Evolutionary conservation across 2,329 filamentous ascomycete species (phyloP), one percentile per base, ranked within the genome.

Genomic region (Penicillium sp.): DNA sequence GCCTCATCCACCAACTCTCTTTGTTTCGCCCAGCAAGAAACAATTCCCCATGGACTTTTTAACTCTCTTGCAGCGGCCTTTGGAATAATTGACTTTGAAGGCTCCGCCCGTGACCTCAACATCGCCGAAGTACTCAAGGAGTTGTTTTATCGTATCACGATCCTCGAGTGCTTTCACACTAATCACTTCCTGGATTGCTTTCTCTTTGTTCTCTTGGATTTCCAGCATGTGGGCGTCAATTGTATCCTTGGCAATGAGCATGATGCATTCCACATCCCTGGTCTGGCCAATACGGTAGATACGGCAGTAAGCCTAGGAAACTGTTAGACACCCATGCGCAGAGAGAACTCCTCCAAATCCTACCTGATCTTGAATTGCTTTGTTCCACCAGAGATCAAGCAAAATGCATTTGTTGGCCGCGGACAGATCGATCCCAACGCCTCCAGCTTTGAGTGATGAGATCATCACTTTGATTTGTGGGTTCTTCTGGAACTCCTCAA

Each of bases 281-380:
- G 56, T 46, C 47, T 91, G 86, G 0, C 83, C 83, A 2, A 82
- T 79, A 4, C 85, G 74, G 50, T 76, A 77, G 0, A 87, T 76
- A 0, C 85, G 76, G 1, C 72, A 76, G 54, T 78, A 79, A 1
- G 72, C 72, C 58, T 60, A 59, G 51, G 15, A 56, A 43, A 31
- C 35, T 20, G 30, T 10, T n/a, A 30, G n/a, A n/a, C n/a, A n/a
- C n/a, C n/a, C n/a, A n/a, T n/a, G n/a, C n/a, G n/a, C n/a, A n/a
- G n/a, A n/a, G 6, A 10, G 9, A 28, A 15, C 9, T 26, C 4
- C n/a, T n/a, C 13, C 4, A 7, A 11, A 7, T 16, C 33, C 8
- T 51, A 56, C 81, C 52, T 87, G 84, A n/a, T 79, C 66, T 50
- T 87, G 81, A 0, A 71, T 60, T 0, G 73, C 68, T 1, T 62